phyloP scores from a whole-genome alignment of 78 protist genomes.

The Blattamonas nauphoetae region DNA sequence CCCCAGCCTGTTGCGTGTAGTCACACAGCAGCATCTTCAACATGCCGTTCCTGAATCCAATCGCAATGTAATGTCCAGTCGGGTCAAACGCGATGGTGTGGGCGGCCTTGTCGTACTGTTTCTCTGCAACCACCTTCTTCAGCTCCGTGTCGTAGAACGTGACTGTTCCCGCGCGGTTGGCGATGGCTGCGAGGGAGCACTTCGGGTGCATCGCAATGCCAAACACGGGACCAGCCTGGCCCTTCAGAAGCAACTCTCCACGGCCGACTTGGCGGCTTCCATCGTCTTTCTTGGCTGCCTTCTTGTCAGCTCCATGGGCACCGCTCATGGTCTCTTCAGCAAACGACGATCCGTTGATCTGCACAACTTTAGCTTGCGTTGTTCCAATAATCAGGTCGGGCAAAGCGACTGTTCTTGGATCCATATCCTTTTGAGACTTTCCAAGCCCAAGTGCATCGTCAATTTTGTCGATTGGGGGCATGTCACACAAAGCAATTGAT shows the following conservation, averaged over 20 bases:
- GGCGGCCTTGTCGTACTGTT: neutral
- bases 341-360: neutral
- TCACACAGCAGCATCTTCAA: slow-evolving; percentile 25
- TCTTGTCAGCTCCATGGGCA: neutral
- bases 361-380: neutral
- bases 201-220: slow-evolving; percentile 36
- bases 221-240: slow-evolving; percentile 27
- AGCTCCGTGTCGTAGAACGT: neutral
- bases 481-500: slow-evolving; percentile 23
- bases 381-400: neutral
- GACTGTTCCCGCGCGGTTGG: slow-evolving; percentile 12
- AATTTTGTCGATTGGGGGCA: neutral
- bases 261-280: neutral
- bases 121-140: neutral
- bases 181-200: slow-evolving; percentile 26
- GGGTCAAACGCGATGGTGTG: slow-evolving; percentile 13
- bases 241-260: slow-evolving; percentile 25
- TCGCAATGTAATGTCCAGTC: slow-evolving; percentile 21
- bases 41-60: slow-evolving; percentile 36
- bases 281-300: neutral
- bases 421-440: neutral
- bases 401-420: neutral
- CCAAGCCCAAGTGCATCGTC: neutral
- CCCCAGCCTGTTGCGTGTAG: neutral
- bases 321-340: neutral